Evolutionary conservation across 306 rosid species (phyloP), one percentile per base, ranked within the genome.

Genomic region (Quillaja saponaria): DNA sequence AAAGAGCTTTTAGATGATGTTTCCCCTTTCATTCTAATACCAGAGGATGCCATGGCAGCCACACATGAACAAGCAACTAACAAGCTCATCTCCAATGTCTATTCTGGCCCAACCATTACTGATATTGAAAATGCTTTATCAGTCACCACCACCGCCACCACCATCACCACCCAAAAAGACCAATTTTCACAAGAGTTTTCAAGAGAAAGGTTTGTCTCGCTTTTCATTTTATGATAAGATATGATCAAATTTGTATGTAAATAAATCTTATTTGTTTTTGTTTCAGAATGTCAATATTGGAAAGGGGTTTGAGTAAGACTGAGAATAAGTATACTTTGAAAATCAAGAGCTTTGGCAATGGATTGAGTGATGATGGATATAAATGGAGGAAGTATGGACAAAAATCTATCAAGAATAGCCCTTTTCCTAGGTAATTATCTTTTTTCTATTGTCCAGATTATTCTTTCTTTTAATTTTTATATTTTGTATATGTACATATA

Each of bases 301-400:
- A 88, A 46, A 79, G 76, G 45, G 90, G 81, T 34, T 51, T 77
- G 66, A 82, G 77, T 49, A 91, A 84, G 79, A 80, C 81, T 71
- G 96, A 91, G 64, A 80, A 91, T 48, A 91, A 84, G 80, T 91
- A 91, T 16, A 86, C 90, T n/a, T 56, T 88, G 65, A 82, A 81
- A 77, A 82, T 91, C 60, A 91, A 91, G 70, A 80, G 95, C 79
- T 81, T 75, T 76, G 95, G 86, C 20, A 86, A 79, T 69, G 83
- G 76, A n/a, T 74, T 84, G 90, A 64, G 88, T 58, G 95, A 91
- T 81, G 97, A 91, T 74, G 96, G 97, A 13, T 91, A 91, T 31
- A 91, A 80, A 68, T 91, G 97, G 96, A 84, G 97, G 68, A 91
- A 91, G 58, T 91, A 91, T 64, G 97, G 97, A 0, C 97, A 91